Base-by-base conservation (phyloP, 2,329 filamentous ascomycete species). In the Exserohilum rostratum region DNA sequence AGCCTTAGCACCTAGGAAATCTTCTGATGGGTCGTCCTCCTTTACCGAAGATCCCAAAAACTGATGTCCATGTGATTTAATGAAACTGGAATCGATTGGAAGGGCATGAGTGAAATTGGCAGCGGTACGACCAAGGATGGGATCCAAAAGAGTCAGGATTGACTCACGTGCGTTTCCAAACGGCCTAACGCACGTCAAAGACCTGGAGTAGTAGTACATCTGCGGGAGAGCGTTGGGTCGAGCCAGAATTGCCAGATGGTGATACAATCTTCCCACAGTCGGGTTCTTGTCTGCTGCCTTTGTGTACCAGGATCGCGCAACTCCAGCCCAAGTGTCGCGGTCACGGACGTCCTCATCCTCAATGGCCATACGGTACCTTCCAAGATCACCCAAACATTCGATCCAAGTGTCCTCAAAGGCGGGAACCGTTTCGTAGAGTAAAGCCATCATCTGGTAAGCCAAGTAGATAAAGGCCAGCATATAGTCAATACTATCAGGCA, bases 391-490 rank as follows among this genome's bases (percentile, higher is more conserved):
- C 0, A 98, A 78, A 48, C 93, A 97, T 62, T 97, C 93, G 7
- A 96, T 90, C 93, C 93, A 98, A 0, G 90, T 96, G 53, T 95
- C 90, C 47, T 90, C 85, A 61, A 96, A 97, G 0, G 84, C 82
- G 0, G 90, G 87, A 0, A 96, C 90, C 0, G 90, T 96, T 66
- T 98, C 93, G 55, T 92, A 90, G 0, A 97, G 76, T 0, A 97
- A 75, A 0, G 90, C 89, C 84, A 97, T 91, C 86, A 96, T 96
- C 2, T 89, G 89, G 61, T 97, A 98, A 0, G 92, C 89, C 13
- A 93, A 76, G 58, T 96, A 96, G 0, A 98, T 91, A 50, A 96
- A 98, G 0, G 87, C 87, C 0, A 96, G 78, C 92, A 98, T 97
- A 50, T 96, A 90, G 45, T 97, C 93, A 0, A 92, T 77, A 1